These are phyloP conservation scores for Neoarthrinium moseri DNA, from an alignment of 2,329 filamentous ascomycete species.

Conservation along the genomic window DNA sequence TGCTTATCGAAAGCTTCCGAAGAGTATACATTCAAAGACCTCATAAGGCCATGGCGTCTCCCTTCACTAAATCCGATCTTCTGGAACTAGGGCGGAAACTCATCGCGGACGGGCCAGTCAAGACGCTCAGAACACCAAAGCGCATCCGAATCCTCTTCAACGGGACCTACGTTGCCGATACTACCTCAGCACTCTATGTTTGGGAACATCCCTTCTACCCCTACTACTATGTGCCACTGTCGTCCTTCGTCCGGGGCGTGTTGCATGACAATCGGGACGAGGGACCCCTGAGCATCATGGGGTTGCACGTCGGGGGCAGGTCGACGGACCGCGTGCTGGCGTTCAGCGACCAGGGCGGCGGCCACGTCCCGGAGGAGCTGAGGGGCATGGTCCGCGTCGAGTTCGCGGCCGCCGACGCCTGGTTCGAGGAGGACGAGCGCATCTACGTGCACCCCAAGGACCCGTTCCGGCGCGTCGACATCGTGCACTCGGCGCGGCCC, in stretches of 20 bases:
- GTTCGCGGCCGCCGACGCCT: constrained; percentile 26
- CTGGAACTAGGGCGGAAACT: constrained; percentile 22
- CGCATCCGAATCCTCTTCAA: constrained; percentile 30
- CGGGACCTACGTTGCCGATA: constrained; percentile 30
- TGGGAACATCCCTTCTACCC: constrained; percentile 36
- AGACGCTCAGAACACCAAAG: constrained; percentile 27
- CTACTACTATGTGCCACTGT: constrained; percentile 29
- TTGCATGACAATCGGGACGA: constrained; percentile 6
- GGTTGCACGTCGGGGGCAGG: constrained; percentile 13
- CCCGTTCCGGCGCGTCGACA: constrained; percentile 64
- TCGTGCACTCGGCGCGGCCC: constrained; percentile 52
- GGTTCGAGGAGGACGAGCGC: constrained; percentile 57
- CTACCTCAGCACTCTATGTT: constrained; percentile 29
- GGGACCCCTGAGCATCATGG: constrained; percentile 17
- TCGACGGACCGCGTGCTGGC: constrained; percentile 22
- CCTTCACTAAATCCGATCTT: constrained; percentile 15
- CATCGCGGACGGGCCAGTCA: constrained; percentile 25
- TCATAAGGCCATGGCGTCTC: constrained; percentile 10
- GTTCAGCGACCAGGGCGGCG: constrained; percentile 14
- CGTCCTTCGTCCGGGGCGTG: constrained; percentile 14
- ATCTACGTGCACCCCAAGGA: constrained; percentile 66
- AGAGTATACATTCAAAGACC: too few species aligned
- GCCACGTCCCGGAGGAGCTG: constrained; percentile 15
- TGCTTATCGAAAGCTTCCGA: too few species aligned
- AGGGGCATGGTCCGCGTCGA: constrained; percentile 20